Base-by-base conservation (phyloP, 2,329 filamentous ascomycete genomes). In the Cordyceps cateniannulata region DNA sequence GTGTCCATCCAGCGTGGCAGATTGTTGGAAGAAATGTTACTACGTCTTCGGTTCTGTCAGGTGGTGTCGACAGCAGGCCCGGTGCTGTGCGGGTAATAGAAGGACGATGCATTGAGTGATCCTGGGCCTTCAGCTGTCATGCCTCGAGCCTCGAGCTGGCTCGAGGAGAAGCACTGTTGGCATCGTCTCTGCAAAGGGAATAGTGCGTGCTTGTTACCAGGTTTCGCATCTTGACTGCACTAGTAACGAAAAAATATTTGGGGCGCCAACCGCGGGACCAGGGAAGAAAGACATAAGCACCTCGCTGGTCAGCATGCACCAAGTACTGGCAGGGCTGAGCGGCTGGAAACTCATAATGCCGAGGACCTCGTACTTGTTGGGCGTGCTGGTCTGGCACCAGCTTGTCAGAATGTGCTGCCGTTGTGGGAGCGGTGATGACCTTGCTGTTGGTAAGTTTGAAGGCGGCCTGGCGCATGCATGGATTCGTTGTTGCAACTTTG, bases 241-340 rank as follows among this genome's bases (percentile, higher is more conserved):
- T 59, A 51, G 47, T 25, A 6, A 40, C 25, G 18, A 24, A 22
- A n/a, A 27, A 40, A 32, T 29, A 50, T 49, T 50, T 44, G 16
- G 14, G 55, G 55, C 55, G 55, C 55, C 55, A 58, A 42, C 22
- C 45, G 55, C 55, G 45, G 45, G 45, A 58, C 22, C 4, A 38
- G 32, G 24, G n/a, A 7, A 44, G 8, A 4, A n/a, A 44, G 35
- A 12, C 9, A 50, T 32, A 32, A 32, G 27, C n/a, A 44, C 40
- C n/a, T 18, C 12, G 32, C 14, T 35, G 5, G 49, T 24, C 29
- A 52, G 49, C n/a, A 27, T 12, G 35, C 14, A 38, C 35, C 12
- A 10, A 25, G 50, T 40, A 18, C 8, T 10, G 6, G 4, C 3
- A 42, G 16, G 40, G 12, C 29, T 52, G 49, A 52, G 20, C 18